Evolutionary conservation across 805 yeast genomes (phyloP), one percentile per base, ranked within the genome.

Genomic region (Metschnikowia reukaufii): DNA sequence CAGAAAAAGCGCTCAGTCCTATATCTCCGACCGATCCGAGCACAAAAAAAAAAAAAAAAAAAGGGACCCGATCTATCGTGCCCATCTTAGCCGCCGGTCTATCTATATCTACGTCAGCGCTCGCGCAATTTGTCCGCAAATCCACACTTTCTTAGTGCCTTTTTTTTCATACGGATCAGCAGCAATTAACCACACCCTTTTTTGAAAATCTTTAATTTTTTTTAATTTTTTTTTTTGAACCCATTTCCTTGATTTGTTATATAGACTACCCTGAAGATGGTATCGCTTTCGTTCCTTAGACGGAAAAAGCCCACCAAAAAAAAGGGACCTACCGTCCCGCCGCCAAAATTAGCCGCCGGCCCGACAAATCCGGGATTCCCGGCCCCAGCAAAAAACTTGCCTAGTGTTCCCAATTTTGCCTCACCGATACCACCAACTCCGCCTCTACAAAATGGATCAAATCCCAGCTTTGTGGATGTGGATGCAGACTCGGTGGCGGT

Each of bases 211-310:
- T n/a, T n/a, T n/a, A n/a, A n/a, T 23, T 23, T 23, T 31, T 31
- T 31, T 31, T 31, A 7, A 6, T 35, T 35, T 35, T 9, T 6
- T 35, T 35, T 19, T 4, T 20, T 20, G 27, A 8, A 19, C 16
- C 38, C 7, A 18, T 20, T 8, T 15, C 12, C 25, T 4, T 10
- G 6, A 10, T 35, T 17, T 15, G 7, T 21, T 35, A 19, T 6
- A 6, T 19, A 9, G 15, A 13, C 38, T 9, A 9, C 38, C n/a
- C 15, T 4, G 38, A 33, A 27, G 10, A 49, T 49, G 52, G 50
- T 49, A 6, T 42, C 49, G 8, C 32, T 49, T 17, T 36, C 52
- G 12, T 19, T 49, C 7, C 46, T 49, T 36, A 32, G 40, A 19
- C 29, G 38, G 25, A 49, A 49, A 19, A 44, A 48, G 33, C 7